Percentiles rank a stretch among this genome's conserved stretches.
Conservation (phyloP, 345 rosid species). For the Arabidopsis thaliana region DNA sequence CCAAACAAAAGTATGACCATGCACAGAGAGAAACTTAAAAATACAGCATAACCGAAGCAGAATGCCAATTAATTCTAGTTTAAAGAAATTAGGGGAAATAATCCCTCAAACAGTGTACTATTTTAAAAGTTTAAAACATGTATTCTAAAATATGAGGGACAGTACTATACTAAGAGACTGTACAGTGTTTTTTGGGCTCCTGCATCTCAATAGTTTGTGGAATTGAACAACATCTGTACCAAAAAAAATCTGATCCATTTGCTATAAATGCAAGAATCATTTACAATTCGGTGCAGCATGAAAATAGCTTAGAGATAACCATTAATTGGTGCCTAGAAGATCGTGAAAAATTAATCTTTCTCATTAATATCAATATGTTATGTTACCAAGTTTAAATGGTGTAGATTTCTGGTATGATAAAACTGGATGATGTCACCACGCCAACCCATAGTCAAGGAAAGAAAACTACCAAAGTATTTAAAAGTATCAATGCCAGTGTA, state of each 20-base stretch:
- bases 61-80: background rate
- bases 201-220: constrained; percentile 16
- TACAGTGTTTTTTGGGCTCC: constrained; percentile 9
- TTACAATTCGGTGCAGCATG: background rate
- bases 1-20: constrained; percentile 21
- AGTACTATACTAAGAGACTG: constrained; percentile 20
- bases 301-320: constrained; percentile 18
- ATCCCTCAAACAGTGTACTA: constrained; percentile 7
- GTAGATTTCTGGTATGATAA: constrained; percentile 12
- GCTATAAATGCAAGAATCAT: constrained; percentile 36
- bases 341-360: background rate
- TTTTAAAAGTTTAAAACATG: background rate
- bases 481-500: constrained; percentile 26
- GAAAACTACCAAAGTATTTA: constrained; percentile 27
- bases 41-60: constrained; percentile 8
- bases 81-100: background rate
- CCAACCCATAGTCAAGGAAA: constrained; percentile 6
- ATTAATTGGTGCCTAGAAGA: constrained; percentile 14
- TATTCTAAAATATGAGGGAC: constrained; percentile 13
- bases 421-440: constrained; percentile 14
- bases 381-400: constrained; percentile 25
- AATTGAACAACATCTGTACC: constrained; percentile 18
- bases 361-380: background rate
- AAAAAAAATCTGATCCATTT: constrained; percentile 9
- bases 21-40: constrained; percentile 16